These are phyloP conservation scores for Didymosphaeria variabile DNA, from an alignment of 2,329 filamentous ascomycete genomes.

Conservation along the genomic window DNA sequence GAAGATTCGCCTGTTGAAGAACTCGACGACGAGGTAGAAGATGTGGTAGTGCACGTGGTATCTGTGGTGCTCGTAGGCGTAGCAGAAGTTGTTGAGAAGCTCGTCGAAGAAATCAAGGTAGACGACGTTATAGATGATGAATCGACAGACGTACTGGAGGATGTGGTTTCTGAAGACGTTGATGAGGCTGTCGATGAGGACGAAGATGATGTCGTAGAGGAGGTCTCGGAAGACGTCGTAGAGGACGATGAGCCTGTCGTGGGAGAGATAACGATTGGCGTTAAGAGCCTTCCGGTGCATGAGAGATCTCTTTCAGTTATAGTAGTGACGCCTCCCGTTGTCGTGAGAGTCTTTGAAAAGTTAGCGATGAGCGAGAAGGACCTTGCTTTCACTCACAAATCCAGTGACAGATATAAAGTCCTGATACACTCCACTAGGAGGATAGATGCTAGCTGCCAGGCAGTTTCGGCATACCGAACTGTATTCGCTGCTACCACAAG, in stretches of 20 bases:
- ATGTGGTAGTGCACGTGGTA: constrained; percentile 1
- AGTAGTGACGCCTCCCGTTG: background rate
- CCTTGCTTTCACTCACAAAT: background rate
- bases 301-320: background rate
- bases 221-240: constrained; percentile 10
- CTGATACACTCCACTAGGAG: background rate
- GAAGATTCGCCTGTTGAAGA: background rate
- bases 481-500: constrained; percentile 1
- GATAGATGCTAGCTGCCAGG: background rate
- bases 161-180: background rate
- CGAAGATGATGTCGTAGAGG: constrained; percentile 6
- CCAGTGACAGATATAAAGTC: background rate
- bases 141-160: background rate
- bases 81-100: background rate
- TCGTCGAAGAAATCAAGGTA: background rate
- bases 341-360: background rate
- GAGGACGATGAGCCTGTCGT: constrained; percentile 9
- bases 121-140: background rate
- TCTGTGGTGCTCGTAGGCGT: background rate
- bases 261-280: background rate
- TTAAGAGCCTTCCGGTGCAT: background rate
- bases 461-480: background rate
- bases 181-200: background rate
- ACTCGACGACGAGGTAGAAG: background rate
- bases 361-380: background rate